Evolutionary conservation across 2,329 filamentous ascomycete genomes (phyloP), one percentile per base, ranked within the genome.

Genomic region (Penicillium fuscoglaucum): DNA sequence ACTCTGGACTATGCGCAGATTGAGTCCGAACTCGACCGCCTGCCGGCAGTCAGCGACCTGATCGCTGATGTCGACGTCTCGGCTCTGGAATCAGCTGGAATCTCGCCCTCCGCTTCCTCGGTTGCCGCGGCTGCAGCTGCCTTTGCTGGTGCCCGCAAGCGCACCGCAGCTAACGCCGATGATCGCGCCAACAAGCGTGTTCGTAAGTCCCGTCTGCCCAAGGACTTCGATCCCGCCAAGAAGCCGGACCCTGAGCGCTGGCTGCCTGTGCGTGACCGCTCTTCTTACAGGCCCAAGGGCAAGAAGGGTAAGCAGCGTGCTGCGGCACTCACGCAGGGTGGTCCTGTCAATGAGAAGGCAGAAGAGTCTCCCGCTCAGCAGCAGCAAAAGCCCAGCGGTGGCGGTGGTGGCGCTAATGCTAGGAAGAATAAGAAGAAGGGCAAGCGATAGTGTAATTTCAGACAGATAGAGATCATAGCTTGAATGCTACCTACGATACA

Each of bases 251-350:
- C 91, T 0, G 95, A 99, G 77, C 84, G 95, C 62, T 99, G 95
- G 95, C 78, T 99, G 60, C 93, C 95, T 13, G 81, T 98, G 69
- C 87, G 90, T 52, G 95, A 99, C 73, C 84, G 95, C 57, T 95
- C 90, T 67, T 90, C 87, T 41, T 99, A 96, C 76, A 82, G 90
- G 48, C 92, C 93, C 8, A 96, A 95, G 79, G 92, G 92, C 6
- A 92, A 90, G 80, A 96, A 96, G 82, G 90, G 91, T 55, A 93
- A 91, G 82, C 89, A 92, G 83, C 89, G 89, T 78, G 87, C 86
- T 5, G 81, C 83, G 61, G 90, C 91, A 65, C 80, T 88, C 41
- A 97, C 91, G 9, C 95, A 98, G 74, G 95, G 95, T 60, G 93
- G 93, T 49, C 78, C 88, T 13, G 90, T 91, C 24, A 87, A 83